Percentiles rank a stretch among this genome's conserved stretches.
These are phyloP conservation scores for Coprinopsis cinerea DNA, from an alignment of 768 basidiomycete species.

Conservation along the genomic window DNA sequence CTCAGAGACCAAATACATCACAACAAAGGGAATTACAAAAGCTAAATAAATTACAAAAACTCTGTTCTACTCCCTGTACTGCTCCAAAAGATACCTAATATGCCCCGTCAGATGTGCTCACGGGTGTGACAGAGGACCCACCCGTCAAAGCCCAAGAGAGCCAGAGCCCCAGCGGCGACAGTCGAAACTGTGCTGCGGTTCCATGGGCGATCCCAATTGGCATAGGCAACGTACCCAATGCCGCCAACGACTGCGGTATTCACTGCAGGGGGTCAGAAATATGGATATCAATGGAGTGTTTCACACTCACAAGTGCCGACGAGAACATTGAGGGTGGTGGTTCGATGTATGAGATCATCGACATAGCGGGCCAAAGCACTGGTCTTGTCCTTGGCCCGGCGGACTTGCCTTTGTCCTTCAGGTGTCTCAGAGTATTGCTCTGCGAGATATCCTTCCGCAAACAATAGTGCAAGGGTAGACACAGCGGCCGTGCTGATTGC, in stretches of 20 bases:
- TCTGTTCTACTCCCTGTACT: neutral
- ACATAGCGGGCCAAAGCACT: slow-evolving; percentile 46
- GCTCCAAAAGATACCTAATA: slow-evolving; percentile 7
- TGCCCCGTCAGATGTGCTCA: neutral
- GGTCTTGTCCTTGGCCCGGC: slow-evolving; percentile 53
- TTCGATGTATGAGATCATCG: slow-evolving; percentile 53
- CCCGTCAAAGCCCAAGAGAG: slow-evolving; percentile 66
- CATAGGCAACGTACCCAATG: slow-evolving; percentile 59
- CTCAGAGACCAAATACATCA: slow-evolving; percentile 4
- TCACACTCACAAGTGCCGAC: slow-evolving; percentile 51
- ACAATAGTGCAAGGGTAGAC: slow-evolving; percentile 50
- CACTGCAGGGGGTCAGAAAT: slow-evolving; percentile 27
- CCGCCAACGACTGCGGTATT: slow-evolving; percentile 60
- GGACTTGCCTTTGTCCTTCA: slow-evolving; percentile 50
- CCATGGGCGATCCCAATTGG: slow-evolving; percentile 66
- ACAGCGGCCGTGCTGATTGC: slow-evolving; percentile 48
- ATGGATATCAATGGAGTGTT: neutral
- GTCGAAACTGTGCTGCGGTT: slow-evolving; percentile 56
- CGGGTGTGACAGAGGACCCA: slow-evolving; percentile 26
- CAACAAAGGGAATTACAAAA: neutral
- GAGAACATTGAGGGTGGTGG: slow-evolving; percentile 60
- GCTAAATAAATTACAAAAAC: neutral
- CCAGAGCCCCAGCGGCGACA: slow-evolving; percentile 50
- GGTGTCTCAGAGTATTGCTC: slow-evolving; percentile 57
- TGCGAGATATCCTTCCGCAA: slow-evolving; percentile 56